A percentile compares a stretch with the other conserved stretches of the same genome.
phyloP scores from a whole-genome alignment of 2,329 filamentous ascomycete species.

The Endoconidiophora polonica region DNA sequence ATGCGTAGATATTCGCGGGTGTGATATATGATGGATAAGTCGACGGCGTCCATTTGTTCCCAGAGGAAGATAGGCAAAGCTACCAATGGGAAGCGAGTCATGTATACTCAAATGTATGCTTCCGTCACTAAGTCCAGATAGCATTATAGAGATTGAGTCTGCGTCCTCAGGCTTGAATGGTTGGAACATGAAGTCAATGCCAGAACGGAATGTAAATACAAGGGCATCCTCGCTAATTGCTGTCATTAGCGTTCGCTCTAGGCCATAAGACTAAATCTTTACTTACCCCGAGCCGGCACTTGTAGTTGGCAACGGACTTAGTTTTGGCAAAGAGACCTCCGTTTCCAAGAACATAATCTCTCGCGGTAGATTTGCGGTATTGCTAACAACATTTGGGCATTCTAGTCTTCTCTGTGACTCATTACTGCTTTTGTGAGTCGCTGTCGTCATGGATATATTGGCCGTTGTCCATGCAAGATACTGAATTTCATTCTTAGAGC shows the following conservation, averaged over 20 bases:
- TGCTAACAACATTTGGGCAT: slow-evolving; percentile 6
- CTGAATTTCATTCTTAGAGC: slow-evolving; percentile 13
- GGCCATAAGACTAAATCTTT: neutral
- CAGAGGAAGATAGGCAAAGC: slow-evolving; percentile 31
- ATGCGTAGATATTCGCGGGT: slow-evolving; percentile 61
- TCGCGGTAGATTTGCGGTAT: slow-evolving; percentile 42
- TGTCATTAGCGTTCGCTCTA: slow-evolving; percentile 5
- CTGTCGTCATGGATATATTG: slow-evolving; percentile 2
- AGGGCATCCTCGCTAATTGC: slow-evolving; percentile 31
- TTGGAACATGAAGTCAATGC: slow-evolving; percentile 54
- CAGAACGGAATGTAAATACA: slow-evolving; percentile 53
- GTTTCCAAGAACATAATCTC: slow-evolving; percentile 62
- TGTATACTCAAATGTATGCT: slow-evolving; percentile 65
- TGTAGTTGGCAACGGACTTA: slow-evolving; percentile 48
- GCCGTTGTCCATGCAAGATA: slow-evolving; percentile 10
- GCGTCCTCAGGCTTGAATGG: slow-evolving; percentile 45
- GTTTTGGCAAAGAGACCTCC: slow-evolving; percentile 57
- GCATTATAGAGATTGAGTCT: slow-evolving; percentile 62
- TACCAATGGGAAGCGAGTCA: slow-evolving; percentile 67
- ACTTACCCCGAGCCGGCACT: slow-evolving; percentile 47
- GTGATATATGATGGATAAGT: slow-evolving; percentile 47
- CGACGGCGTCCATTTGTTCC: slow-evolving; percentile 17
- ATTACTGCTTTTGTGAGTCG: neutral
- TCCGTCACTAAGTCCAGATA: slow-evolving; percentile 56
- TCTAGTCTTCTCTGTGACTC: slow-evolving; percentile 7